phyloP scores from a whole-genome alignment of 805 yeast genomes.

The Groenewaldozyma tartarivorans region DNA sequence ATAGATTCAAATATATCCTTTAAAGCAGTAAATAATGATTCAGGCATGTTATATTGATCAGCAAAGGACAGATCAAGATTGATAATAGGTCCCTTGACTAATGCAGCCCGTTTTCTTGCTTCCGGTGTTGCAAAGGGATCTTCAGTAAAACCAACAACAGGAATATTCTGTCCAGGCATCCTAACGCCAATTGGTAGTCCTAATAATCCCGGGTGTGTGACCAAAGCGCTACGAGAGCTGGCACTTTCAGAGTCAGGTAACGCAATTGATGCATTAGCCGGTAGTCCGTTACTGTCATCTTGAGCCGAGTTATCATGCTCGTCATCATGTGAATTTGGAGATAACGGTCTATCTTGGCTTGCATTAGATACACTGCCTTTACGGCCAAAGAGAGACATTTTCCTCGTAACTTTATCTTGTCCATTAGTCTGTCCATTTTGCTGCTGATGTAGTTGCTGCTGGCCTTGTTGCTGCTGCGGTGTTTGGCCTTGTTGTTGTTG shows the following conservation, averaged over 20 bases:
- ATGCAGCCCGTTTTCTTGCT: conserved; percentile 66
- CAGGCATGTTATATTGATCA: conserved; percentile 39
- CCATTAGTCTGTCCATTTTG: background rate
- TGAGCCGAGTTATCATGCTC: background rate
- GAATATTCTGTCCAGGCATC: conserved; percentile 34
- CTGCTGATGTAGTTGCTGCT: background rate
- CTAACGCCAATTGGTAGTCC: conserved; percentile 30
- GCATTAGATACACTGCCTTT: conserved; percentile 1
- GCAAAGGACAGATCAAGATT: conserved; percentile 65
- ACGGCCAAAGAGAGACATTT: background rate
- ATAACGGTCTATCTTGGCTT: background rate
- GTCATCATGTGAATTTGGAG: background rate
- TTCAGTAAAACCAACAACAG: conserved; percentile 38
- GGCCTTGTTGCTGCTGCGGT: background rate
- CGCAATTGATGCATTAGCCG: background rate
- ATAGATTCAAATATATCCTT: conserved; percentile 83
- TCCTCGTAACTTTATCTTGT: conserved; percentile 3
- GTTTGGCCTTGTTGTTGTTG: background rate
- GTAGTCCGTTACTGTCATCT: background rate
- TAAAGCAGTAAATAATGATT: conserved; percentile 52
- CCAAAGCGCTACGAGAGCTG: background rate
- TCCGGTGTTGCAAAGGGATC: conserved; percentile 46
- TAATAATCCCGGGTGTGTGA: conserved; percentile 17
- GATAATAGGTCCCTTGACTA: conserved; percentile 71
- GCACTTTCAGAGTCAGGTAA: too few species aligned